Conservation (phyloP, 192 early-diverging fungal genomes). For the Lobosporangium transversale region DNA sequence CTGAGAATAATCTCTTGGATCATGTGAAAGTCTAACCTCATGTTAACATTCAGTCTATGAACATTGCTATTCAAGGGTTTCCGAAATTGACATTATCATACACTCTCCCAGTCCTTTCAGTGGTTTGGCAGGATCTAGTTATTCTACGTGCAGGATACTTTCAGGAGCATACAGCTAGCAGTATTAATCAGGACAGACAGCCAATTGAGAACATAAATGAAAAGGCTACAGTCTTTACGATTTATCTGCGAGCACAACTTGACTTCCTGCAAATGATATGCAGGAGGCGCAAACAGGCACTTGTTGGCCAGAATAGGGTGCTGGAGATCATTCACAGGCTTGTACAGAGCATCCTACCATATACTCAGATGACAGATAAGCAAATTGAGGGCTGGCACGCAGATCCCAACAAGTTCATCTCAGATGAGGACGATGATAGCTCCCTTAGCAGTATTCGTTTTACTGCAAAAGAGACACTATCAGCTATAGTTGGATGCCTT, state of each 20-base stretch:
- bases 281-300: constrained; percentile 59
- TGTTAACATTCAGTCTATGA: constrained; percentile 59
- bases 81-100: constrained; percentile 65
- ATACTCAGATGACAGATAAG: constrained; percentile 81
- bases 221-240: constrained; percentile 67
- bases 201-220: constrained; percentile 73
- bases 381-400: constrained; percentile 75
- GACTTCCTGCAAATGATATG: constrained; percentile 67
- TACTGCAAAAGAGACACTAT: constrained; percentile 72
- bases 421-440: constrained; percentile 90
- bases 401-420: constrained; percentile 88
- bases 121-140: constrained; percentile 73
- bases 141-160: constrained; percentile 62
- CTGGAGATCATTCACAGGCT: constrained; percentile 63
- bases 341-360: constrained; percentile 64
- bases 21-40: neutral
- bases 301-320: constrained; percentile 51
- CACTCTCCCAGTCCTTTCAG: constrained; percentile 61
- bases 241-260: constrained; percentile 67
- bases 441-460: constrained; percentile 82
- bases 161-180: constrained; percentile 9
- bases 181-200: constrained; percentile 21
- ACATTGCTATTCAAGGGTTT: constrained; percentile 64
- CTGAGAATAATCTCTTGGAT: neutral
- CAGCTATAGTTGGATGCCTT: constrained; percentile 7